Percentiles rank a stretch among this genome's conserved stretches.
phyloP scores from a whole-genome alignment of 768 basidiomycete species.

The Dendrothele bispora region DNA sequence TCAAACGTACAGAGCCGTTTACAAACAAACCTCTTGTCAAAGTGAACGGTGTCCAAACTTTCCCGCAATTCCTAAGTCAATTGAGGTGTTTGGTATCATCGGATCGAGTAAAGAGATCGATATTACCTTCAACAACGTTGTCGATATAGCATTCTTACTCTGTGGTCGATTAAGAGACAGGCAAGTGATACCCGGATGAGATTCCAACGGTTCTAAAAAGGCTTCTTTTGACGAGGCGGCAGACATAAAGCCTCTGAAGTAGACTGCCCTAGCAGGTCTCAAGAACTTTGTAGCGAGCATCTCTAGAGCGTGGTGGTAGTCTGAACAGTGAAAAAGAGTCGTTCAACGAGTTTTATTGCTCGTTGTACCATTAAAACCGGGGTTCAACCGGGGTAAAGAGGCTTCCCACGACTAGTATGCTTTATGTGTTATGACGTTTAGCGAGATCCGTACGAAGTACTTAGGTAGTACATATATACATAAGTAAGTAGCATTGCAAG shows the following conservation, averaged over 20 bases:
- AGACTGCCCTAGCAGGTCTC: background rate
- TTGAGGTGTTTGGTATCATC: conserved; percentile 7
- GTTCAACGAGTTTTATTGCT: too few relatives aligned
- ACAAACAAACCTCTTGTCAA: conserved; percentile 56
- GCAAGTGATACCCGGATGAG: conserved; percentile 65
- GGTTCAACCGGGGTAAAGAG: too few relatives aligned
- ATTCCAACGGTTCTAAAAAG: conserved; percentile 51
- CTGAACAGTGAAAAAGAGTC: too few relatives aligned
- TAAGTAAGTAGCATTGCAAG: background rate
- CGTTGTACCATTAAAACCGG: too few relatives aligned
- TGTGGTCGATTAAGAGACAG: conserved; percentile 81
- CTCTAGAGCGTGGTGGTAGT: too few relatives aligned
- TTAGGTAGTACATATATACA: background rate
- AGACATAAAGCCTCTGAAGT: background rate
- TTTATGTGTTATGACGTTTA: too few relatives aligned
- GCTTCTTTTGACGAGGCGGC: conserved; percentile 26
- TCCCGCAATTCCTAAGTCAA: conserved; percentile 64
- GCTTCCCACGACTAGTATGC: too few relatives aligned
- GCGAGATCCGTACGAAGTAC: background rate
- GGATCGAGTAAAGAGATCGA: background rate
- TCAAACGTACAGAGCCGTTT: background rate
- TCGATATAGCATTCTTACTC: conserved; percentile 86
- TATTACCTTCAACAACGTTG: conserved; percentile 63
- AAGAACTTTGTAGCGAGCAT: too few relatives aligned
- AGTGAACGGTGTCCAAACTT: conserved; percentile 63